Evolutionary conservation across 768 basidiomycete species (phyloP).

Genomic region (Suillus paluster): DNA sequence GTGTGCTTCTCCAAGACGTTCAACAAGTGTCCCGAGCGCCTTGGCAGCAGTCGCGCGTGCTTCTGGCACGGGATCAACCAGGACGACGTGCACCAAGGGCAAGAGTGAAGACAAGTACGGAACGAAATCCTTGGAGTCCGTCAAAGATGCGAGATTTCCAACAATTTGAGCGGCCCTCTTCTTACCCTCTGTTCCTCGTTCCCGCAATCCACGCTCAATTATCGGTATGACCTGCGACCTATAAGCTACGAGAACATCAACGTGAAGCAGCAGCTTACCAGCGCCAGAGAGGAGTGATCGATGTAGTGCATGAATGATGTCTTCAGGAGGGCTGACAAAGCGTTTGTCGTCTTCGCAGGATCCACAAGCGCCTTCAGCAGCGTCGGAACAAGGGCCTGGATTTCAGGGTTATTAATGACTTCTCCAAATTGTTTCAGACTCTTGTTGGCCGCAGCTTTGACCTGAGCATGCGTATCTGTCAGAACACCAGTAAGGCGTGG

Average conservation of each 20-base stretch:
- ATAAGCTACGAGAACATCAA: constrained; percentile 7
- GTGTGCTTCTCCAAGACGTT: constrained; percentile 90
- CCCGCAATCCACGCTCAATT: constrained; percentile 88
- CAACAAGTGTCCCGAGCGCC: constrained; percentile 94
- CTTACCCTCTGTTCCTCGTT: constrained; percentile 93
- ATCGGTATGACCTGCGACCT: constrained; percentile 83
- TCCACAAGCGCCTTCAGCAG: constrained; percentile 96
- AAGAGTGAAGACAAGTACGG: constrained; percentile 90
- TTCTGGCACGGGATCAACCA: constrained; percentile 97
- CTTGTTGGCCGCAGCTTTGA: constrained; percentile 89
- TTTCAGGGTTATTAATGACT: constrained; percentile 97
- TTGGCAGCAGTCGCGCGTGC: constrained; percentile 97
- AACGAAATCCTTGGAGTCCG: constrained; percentile 90
- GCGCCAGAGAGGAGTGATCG: constrained; percentile 92
- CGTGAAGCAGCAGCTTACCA: constrained; percentile 53
- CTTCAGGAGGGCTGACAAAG: constrained; percentile 83
- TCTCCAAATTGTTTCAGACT: constrained; percentile 98
- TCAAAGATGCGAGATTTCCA: constrained; percentile 92
- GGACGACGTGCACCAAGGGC: constrained; percentile 89
- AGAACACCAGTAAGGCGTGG: constrained; percentile 93
- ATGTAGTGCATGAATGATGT: constrained; percentile 99
- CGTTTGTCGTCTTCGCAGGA: constrained; percentile 87
- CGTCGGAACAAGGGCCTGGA: constrained; percentile 85
- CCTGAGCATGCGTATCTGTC: constrained; percentile 97
- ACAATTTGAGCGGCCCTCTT: constrained; percentile 96